These are phyloP conservation scores for Puccinia coronata DNA, from an alignment of 1,284 basidiomycete species.

Conservation along the genomic window DNA sequence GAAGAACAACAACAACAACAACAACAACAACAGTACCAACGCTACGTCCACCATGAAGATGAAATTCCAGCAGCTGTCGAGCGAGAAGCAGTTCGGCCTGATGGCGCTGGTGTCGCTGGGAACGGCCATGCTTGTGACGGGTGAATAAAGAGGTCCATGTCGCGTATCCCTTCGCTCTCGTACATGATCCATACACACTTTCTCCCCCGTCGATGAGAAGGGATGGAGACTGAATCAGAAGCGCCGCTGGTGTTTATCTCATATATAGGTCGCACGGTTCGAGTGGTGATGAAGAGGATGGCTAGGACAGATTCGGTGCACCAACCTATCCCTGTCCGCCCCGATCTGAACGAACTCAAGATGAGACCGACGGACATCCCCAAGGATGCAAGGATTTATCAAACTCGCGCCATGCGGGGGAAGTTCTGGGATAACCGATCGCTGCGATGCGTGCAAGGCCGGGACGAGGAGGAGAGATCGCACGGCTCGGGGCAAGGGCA, in stretches of 20 bases:
- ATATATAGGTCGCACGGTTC: not conserved
- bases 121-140: constrained; percentile 6
- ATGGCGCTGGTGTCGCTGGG: not conserved
- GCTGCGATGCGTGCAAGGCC: constrained; percentile 16
- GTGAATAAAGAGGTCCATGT: not conserved
- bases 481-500: no score
- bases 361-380: not conserved
- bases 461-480: constrained; percentile 10
- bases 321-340: not conserved
- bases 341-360: not conserved
- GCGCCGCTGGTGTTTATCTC: not conserved
- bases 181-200: no score
- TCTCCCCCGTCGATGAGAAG: no score
- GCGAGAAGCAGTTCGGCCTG: not conserved
- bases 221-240: not conserved
- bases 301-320: not conserved
- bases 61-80: not conserved
- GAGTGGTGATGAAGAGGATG: not conserved
- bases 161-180: not conserved
- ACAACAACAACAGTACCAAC: no score
- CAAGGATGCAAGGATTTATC: not conserved
- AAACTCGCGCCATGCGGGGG: no score
- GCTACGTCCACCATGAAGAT: no score
- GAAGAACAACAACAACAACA: no score
- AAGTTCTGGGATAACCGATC: constrained; percentile 43